Evolutionary conservation across 148 eudicot genomes (phyloP).

Genomic region (Arctostaphylos glauca): DNA sequence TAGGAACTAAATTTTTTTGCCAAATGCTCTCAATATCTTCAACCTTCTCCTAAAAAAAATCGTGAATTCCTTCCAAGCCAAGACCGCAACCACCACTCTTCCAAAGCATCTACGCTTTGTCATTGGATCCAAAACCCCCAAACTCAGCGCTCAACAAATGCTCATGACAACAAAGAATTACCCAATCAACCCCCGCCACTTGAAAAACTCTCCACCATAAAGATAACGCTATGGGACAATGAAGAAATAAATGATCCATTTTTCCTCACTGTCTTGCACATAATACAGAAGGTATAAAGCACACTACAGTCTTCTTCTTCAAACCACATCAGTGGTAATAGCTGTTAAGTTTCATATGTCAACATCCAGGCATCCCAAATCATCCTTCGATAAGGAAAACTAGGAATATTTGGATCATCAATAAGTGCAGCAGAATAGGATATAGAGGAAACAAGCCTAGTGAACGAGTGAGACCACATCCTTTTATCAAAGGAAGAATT

Average conservation of each 20-base stretch:
- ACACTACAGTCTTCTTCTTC: background rate
- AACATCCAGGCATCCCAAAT: background rate
- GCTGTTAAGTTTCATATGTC: background rate
- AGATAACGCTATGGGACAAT: background rate
- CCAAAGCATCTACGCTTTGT: background rate
- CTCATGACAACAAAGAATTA: background rate
- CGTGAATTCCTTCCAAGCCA: background rate
- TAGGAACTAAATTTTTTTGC: background rate
- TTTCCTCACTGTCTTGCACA: background rate
- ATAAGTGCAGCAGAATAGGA: background rate
- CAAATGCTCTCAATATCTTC: background rate
- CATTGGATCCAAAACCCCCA: background rate
- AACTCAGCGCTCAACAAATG: background rate
- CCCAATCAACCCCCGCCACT: background rate
- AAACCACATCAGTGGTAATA: background rate
- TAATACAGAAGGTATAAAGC: background rate
- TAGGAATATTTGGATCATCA: background rate
- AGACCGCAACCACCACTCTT: background rate
- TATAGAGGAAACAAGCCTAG: background rate
- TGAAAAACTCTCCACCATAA: background rate
- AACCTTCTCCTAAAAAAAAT: background rate
- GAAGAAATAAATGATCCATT: background rate
- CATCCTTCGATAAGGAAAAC: background rate
- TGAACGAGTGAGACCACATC: background rate
- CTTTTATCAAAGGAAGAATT: background rate